Evolutionary conservation across 2,329 filamentous ascomycete genomes (phyloP).

Genomic region (Teratosphaeriaceae sp.): DNA sequence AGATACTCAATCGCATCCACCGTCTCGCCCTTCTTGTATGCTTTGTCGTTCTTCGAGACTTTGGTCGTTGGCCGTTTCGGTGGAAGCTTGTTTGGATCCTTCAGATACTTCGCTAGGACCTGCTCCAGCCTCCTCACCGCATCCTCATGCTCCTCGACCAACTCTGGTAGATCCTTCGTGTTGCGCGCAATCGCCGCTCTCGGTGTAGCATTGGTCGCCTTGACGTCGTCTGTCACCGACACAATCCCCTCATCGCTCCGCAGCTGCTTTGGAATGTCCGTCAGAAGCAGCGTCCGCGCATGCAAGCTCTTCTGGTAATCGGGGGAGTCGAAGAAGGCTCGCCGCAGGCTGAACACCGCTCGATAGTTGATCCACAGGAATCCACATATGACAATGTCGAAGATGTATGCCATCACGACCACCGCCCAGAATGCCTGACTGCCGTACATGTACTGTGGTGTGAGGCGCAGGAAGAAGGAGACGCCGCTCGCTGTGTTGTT

Average conservation of each 20-base stretch:
- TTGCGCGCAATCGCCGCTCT: conserved; percentile 82
- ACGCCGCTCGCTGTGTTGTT: conserved; percentile 22
- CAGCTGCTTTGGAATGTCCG: conserved; percentile 71
- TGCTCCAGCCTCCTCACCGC: conserved; percentile 76
- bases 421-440: conserved; percentile 50
- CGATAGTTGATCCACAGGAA: conserved; percentile 91
- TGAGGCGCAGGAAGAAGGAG: conserved; percentile 50
- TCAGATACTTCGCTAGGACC: conserved; percentile 82
- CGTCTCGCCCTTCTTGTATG: conserved; percentile 60
- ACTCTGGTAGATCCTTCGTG: conserved; percentile 77
- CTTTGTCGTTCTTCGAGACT: conserved; percentile 70
- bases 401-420: conserved; percentile 54
- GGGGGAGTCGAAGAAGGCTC: conserved; percentile 72
- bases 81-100: conserved; percentile 75
- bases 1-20: conserved; percentile 94
- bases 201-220: conserved; percentile 70
- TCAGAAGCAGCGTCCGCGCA: conserved; percentile 62
- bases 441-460: conserved; percentile 45
- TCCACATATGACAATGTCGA: conserved; percentile 66
- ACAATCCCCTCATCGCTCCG: conserved; percentile 82
- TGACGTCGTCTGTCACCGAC: conserved; percentile 72
- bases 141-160: conserved; percentile 78
- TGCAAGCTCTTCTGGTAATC: conserved; percentile 88
- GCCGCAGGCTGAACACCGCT: conserved; percentile 62
- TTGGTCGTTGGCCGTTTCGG: conserved; percentile 68